Conservation (phyloP, 768 basidiomycete species). For the Dictyophora rubrovolvata region DNA sequence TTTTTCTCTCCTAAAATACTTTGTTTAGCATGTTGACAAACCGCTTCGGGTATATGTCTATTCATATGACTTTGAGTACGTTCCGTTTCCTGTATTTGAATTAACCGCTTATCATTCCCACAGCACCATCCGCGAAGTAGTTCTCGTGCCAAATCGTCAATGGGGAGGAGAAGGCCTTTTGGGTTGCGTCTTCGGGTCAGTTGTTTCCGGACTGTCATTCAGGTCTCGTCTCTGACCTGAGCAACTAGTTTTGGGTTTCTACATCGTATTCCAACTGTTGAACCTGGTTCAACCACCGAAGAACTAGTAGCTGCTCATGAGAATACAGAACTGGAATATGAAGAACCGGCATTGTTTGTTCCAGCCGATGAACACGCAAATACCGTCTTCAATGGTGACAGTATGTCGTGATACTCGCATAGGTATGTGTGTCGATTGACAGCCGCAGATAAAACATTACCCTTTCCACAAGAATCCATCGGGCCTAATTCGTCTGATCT, state of each 20-base stretch:
- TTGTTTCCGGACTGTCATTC: slow-evolving; percentile 9
- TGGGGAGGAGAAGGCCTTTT: slow-evolving; percentile 96
- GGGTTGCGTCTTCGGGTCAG: slow-evolving; percentile 92
- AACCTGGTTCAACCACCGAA: slow-evolving; percentile 46
- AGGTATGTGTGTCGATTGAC: background rate
- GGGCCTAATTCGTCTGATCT: background rate
- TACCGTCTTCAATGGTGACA: slow-evolving; percentile 1
- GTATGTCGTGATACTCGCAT: background rate
- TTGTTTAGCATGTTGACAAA: slow-evolving; percentile 77
- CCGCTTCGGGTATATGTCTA: slow-evolving; percentile 93
- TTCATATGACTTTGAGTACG: slow-evolving; percentile 93
- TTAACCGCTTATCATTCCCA: slow-evolving; percentile 5
- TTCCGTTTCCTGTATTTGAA: slow-evolving; percentile 10
- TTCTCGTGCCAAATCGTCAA: slow-evolving; percentile 89
- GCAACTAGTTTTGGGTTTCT: slow-evolving; percentile 69
- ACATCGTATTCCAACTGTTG: slow-evolving; percentile 78
- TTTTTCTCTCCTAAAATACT: background rate
- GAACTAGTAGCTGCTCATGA: slow-evolving; percentile 29
- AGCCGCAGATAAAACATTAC: background rate
- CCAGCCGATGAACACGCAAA: slow-evolving; percentile 35
- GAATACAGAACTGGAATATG: slow-evolving; percentile 36
- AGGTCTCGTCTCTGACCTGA: slow-evolving; percentile 1
- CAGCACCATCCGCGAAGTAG: slow-evolving; percentile 86
- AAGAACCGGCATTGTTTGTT: slow-evolving; percentile 60
- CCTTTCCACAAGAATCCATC: background rate